Evolutionary conservation across 2,329 filamentous ascomycete genomes (phyloP), one percentile per base, ranked within the genome.

Genomic region (Fusarium napiforme): DNA sequence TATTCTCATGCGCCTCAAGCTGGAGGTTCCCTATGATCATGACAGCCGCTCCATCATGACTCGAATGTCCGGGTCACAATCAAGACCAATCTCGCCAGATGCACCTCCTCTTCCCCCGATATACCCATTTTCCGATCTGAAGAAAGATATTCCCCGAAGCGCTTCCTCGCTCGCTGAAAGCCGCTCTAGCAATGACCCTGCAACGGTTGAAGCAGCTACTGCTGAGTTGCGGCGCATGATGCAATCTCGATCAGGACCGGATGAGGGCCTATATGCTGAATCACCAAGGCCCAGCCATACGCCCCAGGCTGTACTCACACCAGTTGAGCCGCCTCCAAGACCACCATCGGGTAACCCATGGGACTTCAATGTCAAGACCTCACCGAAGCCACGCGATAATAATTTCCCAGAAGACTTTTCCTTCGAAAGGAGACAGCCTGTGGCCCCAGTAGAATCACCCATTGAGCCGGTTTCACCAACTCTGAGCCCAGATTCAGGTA

Each of bases 1-100:
- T 57, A 84, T 87, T 37, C 79, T 90, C 21, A 85, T 86, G 79
- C 83, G 86, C 55, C 86, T 90, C 84, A 89, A 85, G 75, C 82
- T 90, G 18, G 83, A 85, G 50, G 76, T 77, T n/a, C 76, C 75
- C 8, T 32, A 64, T 9, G 76, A 77, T 49, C 76, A 80, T 66
- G 73, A 76, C 39, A 58, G 69, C 26, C 78, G 78, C 26, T 78
- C 76, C 46, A 76, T 79, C 67, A 71, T 79, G 71, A 78, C 77
- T 46, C 72, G 77, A 47, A 73, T 77, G 47, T 76, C 77, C 10
- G 73, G 62, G 9, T 55, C 74, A 23, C 71, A 72, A 47, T 82
- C 81, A 21, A 78, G 79, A 36, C 79, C 78, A n/a, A 74, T 71
- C 18, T 75, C 77, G 2, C 76, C 78, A 28, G 73, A 75, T 21